phyloP scores from a whole-genome alignment of 495 filamentous ascomycete genomes.

The Aspergillus saccharolyticus region DNA sequence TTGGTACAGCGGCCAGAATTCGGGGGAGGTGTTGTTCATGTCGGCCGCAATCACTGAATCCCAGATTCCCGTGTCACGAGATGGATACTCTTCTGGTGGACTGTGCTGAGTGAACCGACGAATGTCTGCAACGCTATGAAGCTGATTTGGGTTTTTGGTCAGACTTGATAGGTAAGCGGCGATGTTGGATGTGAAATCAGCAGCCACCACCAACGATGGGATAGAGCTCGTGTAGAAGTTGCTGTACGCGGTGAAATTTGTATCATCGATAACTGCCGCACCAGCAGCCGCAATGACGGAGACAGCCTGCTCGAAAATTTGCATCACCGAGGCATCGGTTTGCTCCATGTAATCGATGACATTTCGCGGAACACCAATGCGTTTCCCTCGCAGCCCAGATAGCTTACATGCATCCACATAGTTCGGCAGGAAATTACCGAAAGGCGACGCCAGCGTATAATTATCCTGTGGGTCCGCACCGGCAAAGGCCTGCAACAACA shows the following conservation, averaged over 20 bases:
- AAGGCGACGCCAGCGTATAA: conserved; percentile 50
- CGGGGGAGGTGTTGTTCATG: conserved; percentile 35
- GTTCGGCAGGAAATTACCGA: conserved; percentile 35
- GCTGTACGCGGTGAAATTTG: conserved; percentile 48
- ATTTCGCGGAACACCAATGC: conserved; percentile 51
- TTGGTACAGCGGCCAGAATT: conserved; percentile 42
- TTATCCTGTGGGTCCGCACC: conserved; percentile 45
- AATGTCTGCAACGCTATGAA: conserved; percentile 37
- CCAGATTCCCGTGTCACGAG: conserved; percentile 45
- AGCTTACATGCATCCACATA: conserved; percentile 50
- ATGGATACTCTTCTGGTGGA: conserved; percentile 43
- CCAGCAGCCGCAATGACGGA: conserved; percentile 40
- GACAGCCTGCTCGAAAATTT: conserved; percentile 43
- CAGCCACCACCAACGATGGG: conserved; percentile 28
- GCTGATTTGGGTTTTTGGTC: conserved; percentile 41
- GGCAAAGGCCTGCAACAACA: conserved; percentile 58
- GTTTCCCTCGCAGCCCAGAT: conserved; percentile 40
- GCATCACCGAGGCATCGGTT: conserved; percentile 26
- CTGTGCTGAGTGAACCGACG: conserved; percentile 41
- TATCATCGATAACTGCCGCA: conserved; percentile 46
- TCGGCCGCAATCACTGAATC: conserved; percentile 35
- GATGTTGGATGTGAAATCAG: conserved; percentile 44
- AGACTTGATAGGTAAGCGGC: conserved; percentile 43
- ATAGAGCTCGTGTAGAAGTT: conserved; percentile 30
- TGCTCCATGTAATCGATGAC: conserved; percentile 25